phyloP scores from a whole-genome alignment of 2,329 filamentous ascomycete species.

The Arthrinium phaeospermum region DNA sequence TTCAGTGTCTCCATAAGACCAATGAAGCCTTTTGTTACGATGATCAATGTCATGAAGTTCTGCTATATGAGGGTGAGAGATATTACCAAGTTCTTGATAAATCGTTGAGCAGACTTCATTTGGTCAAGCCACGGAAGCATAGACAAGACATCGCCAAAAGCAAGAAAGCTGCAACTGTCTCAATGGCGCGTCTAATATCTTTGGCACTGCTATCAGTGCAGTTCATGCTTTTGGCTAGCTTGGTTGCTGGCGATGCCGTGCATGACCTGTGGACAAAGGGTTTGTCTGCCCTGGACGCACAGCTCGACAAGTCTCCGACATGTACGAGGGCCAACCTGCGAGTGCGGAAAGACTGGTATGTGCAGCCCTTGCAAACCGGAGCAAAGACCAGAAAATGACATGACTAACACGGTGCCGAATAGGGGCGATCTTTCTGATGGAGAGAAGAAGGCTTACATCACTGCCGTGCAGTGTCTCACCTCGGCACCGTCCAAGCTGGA shows the following conservation, averaged over 20 bases:
- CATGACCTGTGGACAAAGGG: conserved; percentile 33
- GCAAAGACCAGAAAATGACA: too few relatives aligned
- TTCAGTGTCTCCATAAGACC: not conserved
- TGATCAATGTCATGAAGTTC: not conserved
- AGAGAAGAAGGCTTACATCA: conserved; percentile 24
- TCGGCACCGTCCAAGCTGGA: conserved; percentile 28
- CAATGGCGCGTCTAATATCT: conserved; percentile 23
- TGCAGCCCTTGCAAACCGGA: not conserved
- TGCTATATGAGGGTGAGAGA: not conserved
- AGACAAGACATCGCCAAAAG: not conserved
- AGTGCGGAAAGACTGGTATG: conserved; percentile 34
- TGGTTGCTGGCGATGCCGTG: conserved; percentile 31
- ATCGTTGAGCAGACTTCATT: not conserved
- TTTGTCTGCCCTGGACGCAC: conserved; percentile 30
- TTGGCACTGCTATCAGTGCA: conserved; percentile 22
- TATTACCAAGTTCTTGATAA: not conserved
- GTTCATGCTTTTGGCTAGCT: conserved; percentile 21
- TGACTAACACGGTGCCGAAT: not conserved
- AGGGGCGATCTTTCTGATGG: conserved; percentile 21
- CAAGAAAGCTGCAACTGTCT: not conserved
- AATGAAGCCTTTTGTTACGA: not conserved
- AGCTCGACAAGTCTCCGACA: conserved; percentile 31
- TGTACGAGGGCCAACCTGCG: conserved; percentile 33
- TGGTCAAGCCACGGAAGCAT: not conserved
- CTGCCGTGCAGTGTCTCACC: conserved; percentile 37